These are phyloP conservation scores for Yamadazyma trypodendri DNA, from an alignment of 1,139 yeast species.

Conservation along the genomic window DNA sequence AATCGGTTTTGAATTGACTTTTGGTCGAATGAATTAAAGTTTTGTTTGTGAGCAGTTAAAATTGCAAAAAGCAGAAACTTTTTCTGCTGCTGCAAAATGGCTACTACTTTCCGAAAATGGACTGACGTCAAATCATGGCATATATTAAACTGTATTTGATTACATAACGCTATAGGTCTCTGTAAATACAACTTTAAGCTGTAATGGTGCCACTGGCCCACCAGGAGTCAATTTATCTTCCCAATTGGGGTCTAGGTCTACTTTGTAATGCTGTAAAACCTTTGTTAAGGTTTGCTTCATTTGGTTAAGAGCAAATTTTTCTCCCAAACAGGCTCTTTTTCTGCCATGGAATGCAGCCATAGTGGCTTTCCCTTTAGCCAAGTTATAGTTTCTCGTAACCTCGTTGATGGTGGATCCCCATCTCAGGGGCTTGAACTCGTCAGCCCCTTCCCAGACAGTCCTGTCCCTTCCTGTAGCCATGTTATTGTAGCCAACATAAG, in stretches of 20 bases:
- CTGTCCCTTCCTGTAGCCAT: constrained; percentile 54
- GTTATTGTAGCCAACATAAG: constrained; percentile 58
- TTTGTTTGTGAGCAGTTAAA: no score
- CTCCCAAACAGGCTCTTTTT: constrained; percentile 62
- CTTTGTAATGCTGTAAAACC: constrained; percentile 32
- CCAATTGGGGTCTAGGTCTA: constrained; percentile 46
- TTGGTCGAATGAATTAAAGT: constrained; percentile 3
- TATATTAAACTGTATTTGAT: no score
- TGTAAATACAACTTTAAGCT: constrained; percentile 17
- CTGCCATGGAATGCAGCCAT: constrained; percentile 63
- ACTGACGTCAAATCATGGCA: no score
- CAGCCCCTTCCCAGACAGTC: constrained; percentile 47
- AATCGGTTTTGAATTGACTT: no score
- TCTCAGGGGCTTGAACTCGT: constrained; percentile 50
- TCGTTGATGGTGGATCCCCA: constrained; percentile 50
- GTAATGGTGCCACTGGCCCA: constrained; percentile 27
- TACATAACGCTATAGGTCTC: background rate
- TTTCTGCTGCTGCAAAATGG: constrained; percentile 1
- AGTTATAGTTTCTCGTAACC: constrained; percentile 36
- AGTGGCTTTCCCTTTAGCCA: constrained; percentile 43
- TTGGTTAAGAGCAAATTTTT: constrained; percentile 53
- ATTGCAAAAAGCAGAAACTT: constrained; percentile 7
- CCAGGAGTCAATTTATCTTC: constrained; percentile 50
- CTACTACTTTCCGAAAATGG: constrained; percentile 2
- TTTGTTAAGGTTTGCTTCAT: constrained; percentile 37